phyloP scores from a whole-genome alignment of 306 rosid species.

The Trifolium subterraneum region DNA sequence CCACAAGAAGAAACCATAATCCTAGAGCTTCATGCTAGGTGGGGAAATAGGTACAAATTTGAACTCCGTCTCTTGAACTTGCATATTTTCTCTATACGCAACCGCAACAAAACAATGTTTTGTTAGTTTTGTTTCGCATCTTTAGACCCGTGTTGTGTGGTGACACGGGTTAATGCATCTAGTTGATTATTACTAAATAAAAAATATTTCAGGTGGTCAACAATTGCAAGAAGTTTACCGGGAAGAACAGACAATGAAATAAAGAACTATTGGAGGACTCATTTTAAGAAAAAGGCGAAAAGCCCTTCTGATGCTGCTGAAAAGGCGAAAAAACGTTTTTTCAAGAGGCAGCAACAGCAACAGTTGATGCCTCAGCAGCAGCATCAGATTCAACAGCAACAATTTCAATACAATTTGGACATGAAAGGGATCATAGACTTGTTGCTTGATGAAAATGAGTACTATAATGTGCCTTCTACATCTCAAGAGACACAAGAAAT shows the following conservation, averaged over 20 bases:
- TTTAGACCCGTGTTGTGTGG: neutral
- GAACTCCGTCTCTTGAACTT: conserved; percentile 1
- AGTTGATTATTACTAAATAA: neutral
- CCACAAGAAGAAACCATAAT: conserved; percentile 93
- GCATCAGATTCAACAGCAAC: conserved; percentile 45
- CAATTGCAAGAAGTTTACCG: conserved; percentile 91
- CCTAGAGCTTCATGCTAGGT: conserved; percentile 90
- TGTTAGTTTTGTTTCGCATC: too few relatives aligned
- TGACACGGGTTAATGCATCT: neutral
- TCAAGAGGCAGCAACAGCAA: conserved; percentile 56
- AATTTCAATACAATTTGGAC: conserved; percentile 62
- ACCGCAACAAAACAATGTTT: too few relatives aligned
- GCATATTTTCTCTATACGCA: neutral
- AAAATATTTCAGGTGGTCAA: conserved; percentile 74
- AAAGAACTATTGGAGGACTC: conserved; percentile 95
- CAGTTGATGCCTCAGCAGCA: conserved; percentile 49
- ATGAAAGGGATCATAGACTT: conserved; percentile 65
- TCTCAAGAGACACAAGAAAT: conserved; percentile 61
- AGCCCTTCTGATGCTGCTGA: conserved; percentile 51
- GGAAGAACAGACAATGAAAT: conserved; percentile 98
- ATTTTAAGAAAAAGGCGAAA: conserved; percentile 81
- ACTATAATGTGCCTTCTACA: conserved; percentile 42
- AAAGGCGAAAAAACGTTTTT: conserved; percentile 61
- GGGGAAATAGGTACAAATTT: conserved; percentile 90
- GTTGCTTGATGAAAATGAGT: conserved; percentile 61